Base-by-base conservation (phyloP, 768 basidiomycete species). In the Megacollybia marginata region DNA sequence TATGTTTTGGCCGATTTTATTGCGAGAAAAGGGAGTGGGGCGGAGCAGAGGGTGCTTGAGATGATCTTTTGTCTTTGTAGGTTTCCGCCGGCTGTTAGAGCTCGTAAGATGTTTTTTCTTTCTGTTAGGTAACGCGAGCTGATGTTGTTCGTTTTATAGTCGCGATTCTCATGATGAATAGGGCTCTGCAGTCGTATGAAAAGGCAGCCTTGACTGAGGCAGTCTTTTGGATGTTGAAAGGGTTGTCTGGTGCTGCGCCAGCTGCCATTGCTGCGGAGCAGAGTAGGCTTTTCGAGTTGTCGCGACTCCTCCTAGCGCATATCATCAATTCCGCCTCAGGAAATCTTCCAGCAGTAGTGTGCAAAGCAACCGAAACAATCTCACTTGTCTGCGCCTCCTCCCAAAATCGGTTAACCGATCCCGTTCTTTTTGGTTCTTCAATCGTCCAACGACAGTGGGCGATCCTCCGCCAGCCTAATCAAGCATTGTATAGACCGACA, bases 71-170 rank as follows among this genome's bases (percentile, higher is more conserved):
- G 53, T 13, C 48, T 64, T 18, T 53, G 58, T 9, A 48, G 59
- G 11, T 64, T 64, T 38, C 61, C 61, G 19, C 62, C 62, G 10
- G 62, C 62, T 1, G 59, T 62, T n/a, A 48, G 62, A 11, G 52
- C 62, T 5, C 34, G 62, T 62, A 50, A 40, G 62, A 57, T 19
- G 33, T 5, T n/a, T 28, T 18, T 19, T 19, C 6, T 34, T 18
- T 38, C 9, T 31, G 9, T 42, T 50, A 32, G 42, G 33, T 2
- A 48, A n/a, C n/a, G n/a, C n/a, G 10, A n/a, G 19, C 33, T 36
- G 20, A 34, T 44, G 28, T n/a, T n/a, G n/a, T n/a, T n/a, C n/a
- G n/a, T n/a, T n/a, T n/a, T 28, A 48, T 35, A 64, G 62, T 64
- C 42, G 62, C 58, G 2, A 42, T 53, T 0, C 48, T 64, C 12